Evolutionary conservation across 768 basidiomycete genomes (phyloP), one percentile per base, ranked within the genome.

Genomic region (Russula brevipes): DNA sequence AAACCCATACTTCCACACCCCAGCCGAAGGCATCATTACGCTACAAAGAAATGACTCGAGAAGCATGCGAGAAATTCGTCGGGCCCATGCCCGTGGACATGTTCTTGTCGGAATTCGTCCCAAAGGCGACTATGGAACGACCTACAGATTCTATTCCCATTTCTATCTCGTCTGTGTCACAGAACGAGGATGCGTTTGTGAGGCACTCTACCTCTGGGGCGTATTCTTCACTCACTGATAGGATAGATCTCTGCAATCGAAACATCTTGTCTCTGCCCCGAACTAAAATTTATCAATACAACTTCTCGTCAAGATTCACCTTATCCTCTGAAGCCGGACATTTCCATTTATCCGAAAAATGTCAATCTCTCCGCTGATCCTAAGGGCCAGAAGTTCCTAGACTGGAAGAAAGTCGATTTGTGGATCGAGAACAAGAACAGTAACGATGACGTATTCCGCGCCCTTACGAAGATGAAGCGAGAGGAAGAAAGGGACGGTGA

Each of bases 331-430:
- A 59, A 52, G 36, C 58, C 58, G 2, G 57, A 58, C 38, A 58
- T 58, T 16, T 30, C 47, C 30, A 51, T 58, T n/a, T 58, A 50
- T 51, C 57, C 2, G 33, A 39, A 39, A 17, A 17, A 3, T 14
- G 24, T 24, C 24, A 24, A 10, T 59, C 17, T 6, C n/a, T n/a
- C 6, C 41, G 31, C 14, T 64, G 49, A 59, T 47, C 53, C 41
- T 14, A 14, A 38, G 41, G 30, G 35, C 8, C 9, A 12, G n/a
- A 4, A 5, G 31, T 12, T 50, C 14, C 38, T 52, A 14, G 63
- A 45, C 46, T 63, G 69, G 53, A 52, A 31, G 30, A 47, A 46
- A n/a, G 54, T 59, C 5, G 42, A 52, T 7, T 31, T 52, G 49
- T 59, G 41, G 58, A 11, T 59, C n/a, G 50, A 52, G 31, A 52